Evolutionary conservation across 2,329 filamentous ascomycete species (phyloP).

Genomic region (Penicillium sp.): DNA sequence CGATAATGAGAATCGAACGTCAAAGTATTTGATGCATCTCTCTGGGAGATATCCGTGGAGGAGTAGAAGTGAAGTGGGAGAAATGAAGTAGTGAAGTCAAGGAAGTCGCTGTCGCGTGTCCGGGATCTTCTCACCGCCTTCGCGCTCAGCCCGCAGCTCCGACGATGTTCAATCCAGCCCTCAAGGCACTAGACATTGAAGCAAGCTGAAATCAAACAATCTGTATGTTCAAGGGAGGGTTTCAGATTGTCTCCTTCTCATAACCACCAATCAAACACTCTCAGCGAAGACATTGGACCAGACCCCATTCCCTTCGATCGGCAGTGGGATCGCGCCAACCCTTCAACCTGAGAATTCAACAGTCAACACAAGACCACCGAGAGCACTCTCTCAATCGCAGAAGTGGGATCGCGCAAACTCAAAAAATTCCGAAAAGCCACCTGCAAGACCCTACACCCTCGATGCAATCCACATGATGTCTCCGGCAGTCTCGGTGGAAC

Average conservation of each 20-base stretch:
- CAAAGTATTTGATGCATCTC: too few species aligned
- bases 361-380: slow-evolving; percentile 1
- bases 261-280: not conserved
- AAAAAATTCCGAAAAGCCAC: not conserved
- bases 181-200: not conserved
- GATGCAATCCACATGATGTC: slow-evolving; percentile 19
- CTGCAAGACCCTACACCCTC: not conserved
- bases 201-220: not conserved
- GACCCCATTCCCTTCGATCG: not conserved
- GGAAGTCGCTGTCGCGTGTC: not conserved
- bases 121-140: not conserved
- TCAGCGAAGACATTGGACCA: not conserved
- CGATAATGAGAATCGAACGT: not conserved
- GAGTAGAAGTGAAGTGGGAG: not conserved
- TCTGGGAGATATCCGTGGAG: not conserved
- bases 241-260: not conserved
- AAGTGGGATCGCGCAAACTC: not conserved
- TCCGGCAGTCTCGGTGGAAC: slow-evolving; percentile 11
- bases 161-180: not conserved
- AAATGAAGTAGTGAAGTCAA: not conserved
- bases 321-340: slow-evolving; percentile 3
- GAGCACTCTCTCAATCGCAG: not conserved
- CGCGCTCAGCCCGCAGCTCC: slow-evolving; percentile 6
- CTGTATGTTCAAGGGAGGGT: not conserved
- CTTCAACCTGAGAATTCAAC: not conserved